These are phyloP conservation scores for Cairneyella variabilis DNA, from an alignment of 495 filamentous ascomycete genomes.

Conservation along the genomic window DNA sequence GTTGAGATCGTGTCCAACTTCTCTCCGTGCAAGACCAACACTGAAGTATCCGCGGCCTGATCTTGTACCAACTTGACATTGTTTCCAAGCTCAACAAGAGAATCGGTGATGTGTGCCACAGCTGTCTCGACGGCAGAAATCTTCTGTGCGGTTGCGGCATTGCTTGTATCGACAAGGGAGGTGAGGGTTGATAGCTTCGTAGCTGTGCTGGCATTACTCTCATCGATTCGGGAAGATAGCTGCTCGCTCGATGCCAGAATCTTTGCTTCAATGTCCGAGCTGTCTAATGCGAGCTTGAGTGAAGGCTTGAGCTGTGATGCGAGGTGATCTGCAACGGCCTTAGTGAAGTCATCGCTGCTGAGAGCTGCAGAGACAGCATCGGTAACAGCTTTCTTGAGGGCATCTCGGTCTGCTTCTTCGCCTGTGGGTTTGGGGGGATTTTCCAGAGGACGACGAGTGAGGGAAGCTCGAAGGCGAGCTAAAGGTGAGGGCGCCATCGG, in stretches of 20 bases:
- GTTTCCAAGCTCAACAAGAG: conserved; percentile 17
- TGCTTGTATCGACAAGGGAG: conserved; percentile 11
- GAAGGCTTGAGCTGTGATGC: conserved; percentile 22
- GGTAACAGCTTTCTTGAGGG: conserved; percentile 19
- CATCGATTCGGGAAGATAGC: conserved; percentile 19
- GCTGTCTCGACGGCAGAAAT: conserved; percentile 21
- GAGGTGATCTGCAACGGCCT: conserved; percentile 23
- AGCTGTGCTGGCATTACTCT: conserved; percentile 10
- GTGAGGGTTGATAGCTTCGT: conserved; percentile 18
- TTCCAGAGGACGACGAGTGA: not conserved
- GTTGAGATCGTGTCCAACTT: conserved; percentile 22
- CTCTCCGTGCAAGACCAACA: conserved; percentile 15
- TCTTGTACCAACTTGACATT: no score
- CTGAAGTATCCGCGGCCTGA: conserved; percentile 20
- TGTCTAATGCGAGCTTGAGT: conserved; percentile 22
- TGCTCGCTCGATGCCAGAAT: conserved; percentile 15
- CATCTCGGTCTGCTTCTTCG: conserved; percentile 18
- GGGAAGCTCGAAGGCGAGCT: conserved; percentile 9
- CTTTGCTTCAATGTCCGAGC: conserved; percentile 20
- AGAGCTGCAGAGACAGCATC: conserved; percentile 23
- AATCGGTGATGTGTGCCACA: conserved; percentile 19
- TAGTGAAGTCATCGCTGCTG: conserved; percentile 24
- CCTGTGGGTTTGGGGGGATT: not conserved
- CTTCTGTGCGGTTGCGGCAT: conserved; percentile 15
- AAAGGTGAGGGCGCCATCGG: conserved; percentile 21